Base-by-base conservation (phyloP, 169 alveolate species). In the Eimeria maxima region DNA sequence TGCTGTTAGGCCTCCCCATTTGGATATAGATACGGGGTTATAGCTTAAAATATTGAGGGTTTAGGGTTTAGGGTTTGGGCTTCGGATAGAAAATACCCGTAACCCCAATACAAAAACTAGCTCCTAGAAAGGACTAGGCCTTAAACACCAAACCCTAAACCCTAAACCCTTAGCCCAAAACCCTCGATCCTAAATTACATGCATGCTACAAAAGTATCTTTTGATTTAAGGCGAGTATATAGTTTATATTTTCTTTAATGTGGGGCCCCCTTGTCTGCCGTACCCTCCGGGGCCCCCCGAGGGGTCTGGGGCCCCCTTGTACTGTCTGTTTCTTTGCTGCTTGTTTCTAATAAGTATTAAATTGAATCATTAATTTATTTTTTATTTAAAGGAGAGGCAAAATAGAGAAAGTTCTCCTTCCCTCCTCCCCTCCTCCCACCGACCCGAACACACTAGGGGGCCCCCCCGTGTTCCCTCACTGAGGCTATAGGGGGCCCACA, bases 361-460 rank as follows among this genome's bases (percentile, higher is more conserved):
- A 65, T 65, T 24, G 10, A 65, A 24, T 65, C 4, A 65, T 14
- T 65, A 24, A 65, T 1, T 65, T 24, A 65, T 65, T 65, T 53
- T 53, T 53, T 53, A 53, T 53, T 53, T 2, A 53, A 53, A 65
- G 20, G 10, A 7, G 4, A 65, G 33, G 10, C 20, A 65, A 65
- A 65, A 65, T 16, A n/a, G 29, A 14, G 74, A 16, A 65, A 18
- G 29, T 53, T 53, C 60, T 0, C 3, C 16, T 53, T 53, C 38
- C 38, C 60, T 53, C 0, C 6, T 53, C 16, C 60, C 60, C 60
- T 3, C 0, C 4, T 29, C 38, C 84, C 84, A 73, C 84, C 84
- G 45, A 73, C 84, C 84, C 44, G 22, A 73, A 27, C 84, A 73
- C 84, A 65, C 33, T 20, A 55, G 74, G 84, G 84, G 50, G 50